Evolutionary conservation across 2,329 filamentous ascomycete genomes (phyloP).

Genomic region (Neopestalotiopsis sp.): DNA sequence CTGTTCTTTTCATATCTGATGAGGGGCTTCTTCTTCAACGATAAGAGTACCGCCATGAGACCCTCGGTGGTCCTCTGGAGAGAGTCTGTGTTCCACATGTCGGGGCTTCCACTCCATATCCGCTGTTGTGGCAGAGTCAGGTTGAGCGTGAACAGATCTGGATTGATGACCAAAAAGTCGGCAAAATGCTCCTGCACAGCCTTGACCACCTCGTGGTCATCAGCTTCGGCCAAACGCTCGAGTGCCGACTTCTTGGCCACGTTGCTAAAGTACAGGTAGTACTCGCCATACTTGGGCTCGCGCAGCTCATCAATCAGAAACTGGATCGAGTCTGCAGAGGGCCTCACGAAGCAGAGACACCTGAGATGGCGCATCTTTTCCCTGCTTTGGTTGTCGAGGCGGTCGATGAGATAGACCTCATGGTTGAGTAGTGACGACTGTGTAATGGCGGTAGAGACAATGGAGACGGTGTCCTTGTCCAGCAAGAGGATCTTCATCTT

Average conservation of each 20-base stretch:
- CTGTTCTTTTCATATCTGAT: conserved; percentile 95
- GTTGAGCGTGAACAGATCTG: conserved; percentile 85
- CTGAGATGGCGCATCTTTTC: conserved; percentile 98
- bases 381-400: conserved; percentile 84
- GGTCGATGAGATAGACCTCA: conserved; percentile 97
- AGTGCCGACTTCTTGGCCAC: conserved; percentile 95
- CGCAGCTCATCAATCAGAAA: conserved; percentile 92
- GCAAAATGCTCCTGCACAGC: conserved; percentile 95
- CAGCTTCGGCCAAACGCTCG: conserved; percentile 91
- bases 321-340: conserved; percentile 91
- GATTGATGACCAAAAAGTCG: conserved; percentile 94
- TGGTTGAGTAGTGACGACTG: conserved; percentile 94
- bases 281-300: conserved; percentile 97
- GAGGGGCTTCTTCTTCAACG: conserved; percentile 94
- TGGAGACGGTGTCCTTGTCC: conserved; percentile 91
- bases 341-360: conserved; percentile 91
- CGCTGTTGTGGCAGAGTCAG: conserved; percentile 74
- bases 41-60: conserved; percentile 80
- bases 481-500: conserved; percentile 99
- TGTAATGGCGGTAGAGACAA: conserved; percentile 93
- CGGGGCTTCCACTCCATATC: conserved; percentile 82
- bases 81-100: conserved; percentile 90
- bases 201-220: conserved; percentile 96
- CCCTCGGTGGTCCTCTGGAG: conserved; percentile 88
- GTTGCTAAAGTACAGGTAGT: conserved; percentile 97